phyloP scores from a whole-genome alignment of 139 green algal genomes.

The Chlamydomonas schloesseri region DNA sequence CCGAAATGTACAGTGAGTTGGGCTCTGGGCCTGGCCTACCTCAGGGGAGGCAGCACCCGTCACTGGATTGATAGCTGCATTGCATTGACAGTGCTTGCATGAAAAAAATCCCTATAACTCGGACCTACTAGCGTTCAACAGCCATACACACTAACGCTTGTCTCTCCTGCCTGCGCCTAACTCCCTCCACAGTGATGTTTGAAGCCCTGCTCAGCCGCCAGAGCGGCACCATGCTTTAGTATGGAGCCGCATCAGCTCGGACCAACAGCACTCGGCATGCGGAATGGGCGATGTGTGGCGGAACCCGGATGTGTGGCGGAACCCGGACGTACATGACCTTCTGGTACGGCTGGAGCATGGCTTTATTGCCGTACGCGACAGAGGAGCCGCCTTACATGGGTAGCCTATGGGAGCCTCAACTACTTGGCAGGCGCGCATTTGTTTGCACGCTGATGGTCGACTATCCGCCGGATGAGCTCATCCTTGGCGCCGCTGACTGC shows the following conservation, averaged over 20 bases:
- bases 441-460: slow-evolving; percentile 21
- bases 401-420: not conserved
- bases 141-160: not conserved
- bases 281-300: too few relatives aligned
- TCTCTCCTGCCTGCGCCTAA: not conserved
- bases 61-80: too few relatives aligned
- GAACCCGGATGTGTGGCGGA: too few relatives aligned
- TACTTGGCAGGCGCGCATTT: not conserved
- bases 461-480: slow-evolving; percentile 26
- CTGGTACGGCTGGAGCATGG: not conserved
- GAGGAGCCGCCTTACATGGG: too few relatives aligned
- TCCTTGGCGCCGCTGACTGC: slow-evolving; percentile 44
- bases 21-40: too few relatives aligned
- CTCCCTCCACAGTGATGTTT: slow-evolving; percentile 46
- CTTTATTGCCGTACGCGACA: not conserved
- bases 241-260: not conserved
- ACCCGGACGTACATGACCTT: too few relatives aligned
- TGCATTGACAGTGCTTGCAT: too few relatives aligned
- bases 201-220: slow-evolving; percentile 67
- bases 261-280: too few relatives aligned
- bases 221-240: slow-evolving; percentile 34
- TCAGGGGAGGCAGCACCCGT: too few relatives aligned
- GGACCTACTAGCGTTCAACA: too few relatives aligned
- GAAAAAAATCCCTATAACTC: too few relatives aligned
- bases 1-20: slow-evolving; percentile 76